Percentiles rank a stretch among this genome's conserved stretches.
Conservation (phyloP, 495 filamentous ascomycete genomes). For the Lophiostoma macrostomum region DNA sequence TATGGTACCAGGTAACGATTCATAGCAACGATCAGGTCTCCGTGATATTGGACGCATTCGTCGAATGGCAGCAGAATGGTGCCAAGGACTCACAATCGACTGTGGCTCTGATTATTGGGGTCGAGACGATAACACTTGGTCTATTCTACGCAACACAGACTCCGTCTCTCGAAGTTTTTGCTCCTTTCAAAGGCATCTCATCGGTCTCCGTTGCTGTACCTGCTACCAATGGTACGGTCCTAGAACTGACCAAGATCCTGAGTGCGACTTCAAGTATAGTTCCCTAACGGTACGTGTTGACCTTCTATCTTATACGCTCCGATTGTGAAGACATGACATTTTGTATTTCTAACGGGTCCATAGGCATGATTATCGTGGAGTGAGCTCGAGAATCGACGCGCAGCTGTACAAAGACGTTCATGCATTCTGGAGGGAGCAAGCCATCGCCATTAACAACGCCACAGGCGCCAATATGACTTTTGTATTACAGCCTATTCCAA, state of each 20-base stretch:
- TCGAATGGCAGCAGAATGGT: conserved; percentile 3
- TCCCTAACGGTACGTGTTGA: conserved; percentile 1
- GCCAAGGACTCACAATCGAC: neutral
- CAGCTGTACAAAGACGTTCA: conserved; percentile 38
- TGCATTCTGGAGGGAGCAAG: conserved; percentile 30
- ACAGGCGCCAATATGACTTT: conserved; percentile 37
- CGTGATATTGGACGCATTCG: conserved; percentile 14
- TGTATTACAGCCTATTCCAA: conserved; percentile 31
- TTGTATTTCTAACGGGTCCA: neutral
- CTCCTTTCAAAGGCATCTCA: conserved; percentile 6
- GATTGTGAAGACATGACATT: neutral
- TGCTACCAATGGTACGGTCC: conserved; percentile 2
- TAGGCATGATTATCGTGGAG: conserved; percentile 13
- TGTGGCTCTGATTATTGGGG: conserved; percentile 1
- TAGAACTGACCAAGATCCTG: neutral
- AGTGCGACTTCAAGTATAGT: neutral
- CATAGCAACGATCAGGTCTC: conserved; percentile 8
- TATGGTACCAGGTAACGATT: conserved; percentile 4
- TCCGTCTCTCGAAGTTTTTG: neutral
- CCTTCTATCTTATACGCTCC: neutral
- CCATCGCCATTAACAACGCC: conserved; percentile 14
- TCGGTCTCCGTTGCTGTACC: neutral
- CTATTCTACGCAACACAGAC: conserved; percentile 5
- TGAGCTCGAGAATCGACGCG: conserved; percentile 28
- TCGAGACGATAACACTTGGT: neutral